A percentile compares a stretch with the other conserved stretches of the same genome.
phyloP scores from a whole-genome alignment of 495 filamentous ascomycete genomes.

The Aspergillus ellipticus region DNA sequence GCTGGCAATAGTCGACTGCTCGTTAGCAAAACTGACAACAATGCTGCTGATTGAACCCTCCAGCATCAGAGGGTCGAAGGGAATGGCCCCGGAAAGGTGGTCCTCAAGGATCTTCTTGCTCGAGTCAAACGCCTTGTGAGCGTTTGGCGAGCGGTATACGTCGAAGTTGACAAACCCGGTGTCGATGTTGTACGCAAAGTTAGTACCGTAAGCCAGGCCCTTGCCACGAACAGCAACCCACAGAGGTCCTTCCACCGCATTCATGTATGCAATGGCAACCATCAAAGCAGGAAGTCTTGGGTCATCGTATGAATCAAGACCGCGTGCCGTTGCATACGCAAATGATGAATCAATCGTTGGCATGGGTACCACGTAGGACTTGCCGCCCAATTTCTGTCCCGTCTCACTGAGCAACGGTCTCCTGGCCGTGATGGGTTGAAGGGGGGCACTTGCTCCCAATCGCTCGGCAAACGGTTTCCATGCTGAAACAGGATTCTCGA shows the following conservation, averaged over 20 bases:
- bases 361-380: constrained; percentile 82
- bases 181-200: constrained; percentile 69
- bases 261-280: constrained; percentile 85
- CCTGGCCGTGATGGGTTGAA: constrained; percentile 57
- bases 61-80: constrained; percentile 75
- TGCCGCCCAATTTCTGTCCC: constrained; percentile 66
- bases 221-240: constrained; percentile 90
- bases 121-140: constrained; percentile 78
- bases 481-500: constrained; percentile 73
- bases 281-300: constrained; percentile 77
- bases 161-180: constrained; percentile 74
- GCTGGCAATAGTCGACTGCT: constrained; percentile 74
- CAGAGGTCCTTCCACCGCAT: constrained; percentile 88
- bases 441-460: constrained; percentile 42
- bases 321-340: constrained; percentile 67
- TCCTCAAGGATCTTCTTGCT: constrained; percentile 71
- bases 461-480: constrained; percentile 66
- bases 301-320: constrained; percentile 70
- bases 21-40: constrained; percentile 77
- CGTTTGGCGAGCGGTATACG: constrained; percentile 86
- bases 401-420: constrained; percentile 63
- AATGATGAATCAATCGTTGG: constrained; percentile 92
- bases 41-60: constrained; percentile 90
- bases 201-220: constrained; percentile 84
- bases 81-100: constrained; percentile 54